These are phyloP conservation scores for Ascosphaera apis DNA, from an alignment of 2,329 filamentous ascomycete genomes.

Conservation along the genomic window DNA sequence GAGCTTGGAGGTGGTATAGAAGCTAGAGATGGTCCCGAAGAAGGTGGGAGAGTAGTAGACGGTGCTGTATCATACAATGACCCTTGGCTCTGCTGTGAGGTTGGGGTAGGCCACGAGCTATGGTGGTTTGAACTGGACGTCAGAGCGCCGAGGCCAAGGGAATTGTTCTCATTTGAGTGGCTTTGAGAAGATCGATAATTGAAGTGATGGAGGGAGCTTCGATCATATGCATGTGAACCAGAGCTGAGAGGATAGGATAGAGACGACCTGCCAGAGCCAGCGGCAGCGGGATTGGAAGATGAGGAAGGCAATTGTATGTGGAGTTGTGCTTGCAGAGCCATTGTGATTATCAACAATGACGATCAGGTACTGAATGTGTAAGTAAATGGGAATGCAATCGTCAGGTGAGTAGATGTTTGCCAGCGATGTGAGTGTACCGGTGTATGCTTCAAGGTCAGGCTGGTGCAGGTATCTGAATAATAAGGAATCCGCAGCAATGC, in stretches of 20 bases:
- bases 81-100: background rate
- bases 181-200: background rate
- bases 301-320: background rate
- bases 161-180: background rate
- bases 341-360: background rate
- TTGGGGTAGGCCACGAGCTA: background rate
- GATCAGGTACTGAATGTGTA: background rate
- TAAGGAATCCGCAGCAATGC: background rate
- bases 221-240: background rate
- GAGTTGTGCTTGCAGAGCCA: background rate
- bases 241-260: background rate
- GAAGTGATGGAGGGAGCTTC: background rate
- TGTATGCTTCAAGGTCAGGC: background rate
- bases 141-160: background rate
- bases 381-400: too few species aligned
- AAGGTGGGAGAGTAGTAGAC: background rate
- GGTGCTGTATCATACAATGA: background rate
- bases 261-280: background rate
- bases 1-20: too few species aligned
- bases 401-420: background rate
- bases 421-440: background rate
- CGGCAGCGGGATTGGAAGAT: background rate
- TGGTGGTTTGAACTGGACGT: background rate
- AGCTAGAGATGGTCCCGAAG: background rate
- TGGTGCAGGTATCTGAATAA: background rate